Percentiles rank a stretch among this genome's conserved stretches.
Conservation (phyloP, 257 asterid genomes). For the Solanum pinnatisectum region DNA sequence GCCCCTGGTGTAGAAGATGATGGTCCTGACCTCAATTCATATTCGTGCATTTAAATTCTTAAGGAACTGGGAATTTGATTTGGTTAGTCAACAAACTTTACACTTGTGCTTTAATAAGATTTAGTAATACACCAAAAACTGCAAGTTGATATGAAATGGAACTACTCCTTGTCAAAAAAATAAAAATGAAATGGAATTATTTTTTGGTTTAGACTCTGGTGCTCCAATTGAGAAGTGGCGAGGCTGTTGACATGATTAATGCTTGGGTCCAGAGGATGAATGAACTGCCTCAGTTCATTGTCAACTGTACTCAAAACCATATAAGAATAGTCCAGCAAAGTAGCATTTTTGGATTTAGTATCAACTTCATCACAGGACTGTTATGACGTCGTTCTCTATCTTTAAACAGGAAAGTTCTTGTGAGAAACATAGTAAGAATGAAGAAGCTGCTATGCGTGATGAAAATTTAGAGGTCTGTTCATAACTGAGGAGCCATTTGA, state of each 20-base stretch:
- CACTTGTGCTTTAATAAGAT: not conserved
- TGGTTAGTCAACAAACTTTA: not conserved
- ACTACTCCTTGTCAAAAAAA: not conserved
- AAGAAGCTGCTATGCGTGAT: not conserved
- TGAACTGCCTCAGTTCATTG: not conserved
- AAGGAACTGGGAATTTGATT: not conserved
- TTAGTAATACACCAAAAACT: not conserved
- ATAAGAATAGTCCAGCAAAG: not conserved
- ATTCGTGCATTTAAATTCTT: not conserved
- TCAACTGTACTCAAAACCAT: not conserved
- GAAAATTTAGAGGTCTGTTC: not conserved
- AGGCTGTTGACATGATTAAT: not conserved
- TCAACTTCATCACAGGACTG: not conserved
- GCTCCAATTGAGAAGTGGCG: not conserved
- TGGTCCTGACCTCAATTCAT: not conserved
- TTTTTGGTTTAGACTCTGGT: slow-evolving; percentile 7
- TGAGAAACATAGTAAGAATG: not conserved
- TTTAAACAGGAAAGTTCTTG: not conserved
- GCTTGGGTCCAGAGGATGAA: not conserved
- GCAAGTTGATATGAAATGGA: not conserved
- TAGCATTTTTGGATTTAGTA: not conserved
- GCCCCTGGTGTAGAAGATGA: not conserved
- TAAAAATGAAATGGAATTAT: not conserved
- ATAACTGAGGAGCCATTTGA: not conserved
- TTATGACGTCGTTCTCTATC: not conserved